phyloP scores from a whole-genome alignment of 2,329 filamentous ascomycete genomes.

The Magnaporthiopsis incrustans region DNA sequence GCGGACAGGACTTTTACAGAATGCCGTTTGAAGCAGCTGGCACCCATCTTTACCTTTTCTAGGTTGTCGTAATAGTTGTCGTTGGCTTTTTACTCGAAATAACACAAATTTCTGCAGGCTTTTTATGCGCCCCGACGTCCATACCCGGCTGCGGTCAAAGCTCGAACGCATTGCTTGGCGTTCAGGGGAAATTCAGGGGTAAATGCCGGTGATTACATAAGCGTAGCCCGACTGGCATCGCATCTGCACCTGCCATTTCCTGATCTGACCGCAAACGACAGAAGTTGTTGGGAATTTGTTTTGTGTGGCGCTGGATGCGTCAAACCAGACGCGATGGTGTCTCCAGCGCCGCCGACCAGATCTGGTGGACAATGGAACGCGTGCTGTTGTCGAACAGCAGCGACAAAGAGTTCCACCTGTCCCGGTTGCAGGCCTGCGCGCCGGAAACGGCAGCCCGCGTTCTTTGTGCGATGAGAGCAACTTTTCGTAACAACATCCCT shows the following conservation, averaged over 20 bases:
- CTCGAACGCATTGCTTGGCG: not conserved
- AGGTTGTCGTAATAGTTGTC: not conserved
- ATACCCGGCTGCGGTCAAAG: too few relatives aligned
- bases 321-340: not conserved
- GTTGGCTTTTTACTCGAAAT: not conserved
- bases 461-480: not conserved
- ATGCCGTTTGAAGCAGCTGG: not conserved
- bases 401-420: too few relatives aligned
- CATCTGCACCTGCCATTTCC: not conserved
- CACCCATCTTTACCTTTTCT: not conserved
- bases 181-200: not conserved
- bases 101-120: not conserved
- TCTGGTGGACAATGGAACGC: not conserved
- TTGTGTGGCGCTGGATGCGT: not conserved
- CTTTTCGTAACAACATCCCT: not conserved
- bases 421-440: too few relatives aligned
- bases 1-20: not conserved
- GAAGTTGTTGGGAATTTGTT: not conserved
- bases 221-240: not conserved
- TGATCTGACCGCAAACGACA: not conserved
- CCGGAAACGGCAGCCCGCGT: not conserved
- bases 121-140: too few relatives aligned
- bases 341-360: not conserved
- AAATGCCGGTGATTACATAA: slow-evolving; percentile 1
- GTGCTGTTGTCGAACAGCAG: not conserved